Evolutionary conservation across 495 filamentous ascomycete species (phyloP).

Genomic region (Parachaetomium inaequale): DNA sequence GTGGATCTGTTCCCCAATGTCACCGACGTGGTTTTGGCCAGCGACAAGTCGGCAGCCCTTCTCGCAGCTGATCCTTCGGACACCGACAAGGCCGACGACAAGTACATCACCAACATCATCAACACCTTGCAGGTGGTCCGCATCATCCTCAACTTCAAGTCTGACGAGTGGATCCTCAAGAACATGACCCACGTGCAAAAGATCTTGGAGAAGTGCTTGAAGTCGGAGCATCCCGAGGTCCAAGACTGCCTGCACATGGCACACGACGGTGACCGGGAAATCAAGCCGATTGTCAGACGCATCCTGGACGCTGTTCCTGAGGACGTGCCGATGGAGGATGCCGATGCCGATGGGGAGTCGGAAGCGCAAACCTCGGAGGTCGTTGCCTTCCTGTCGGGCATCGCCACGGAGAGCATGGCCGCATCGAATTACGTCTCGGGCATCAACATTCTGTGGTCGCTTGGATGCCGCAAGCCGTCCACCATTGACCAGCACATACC

Average conservation of each 20-base stretch:
- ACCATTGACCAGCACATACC: slow-evolving; percentile 86
- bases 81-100: slow-evolving; percentile 81
- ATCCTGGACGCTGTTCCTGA: slow-evolving; percentile 90
- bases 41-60: slow-evolving; percentile 64
- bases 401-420: slow-evolving; percentile 78
- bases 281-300: slow-evolving; percentile 69
- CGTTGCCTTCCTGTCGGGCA: slow-evolving; percentile 70
- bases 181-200: slow-evolving; percentile 75
- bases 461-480: slow-evolving; percentile 76
- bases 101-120: slow-evolving; percentile 75
- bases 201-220: slow-evolving; percentile 83
- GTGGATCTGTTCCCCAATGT: slow-evolving; percentile 86
- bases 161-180: slow-evolving; percentile 82
- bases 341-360: slow-evolving; percentile 76
- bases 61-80: slow-evolving; percentile 75
- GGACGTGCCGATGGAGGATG: slow-evolving; percentile 81
- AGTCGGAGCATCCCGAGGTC: slow-evolving; percentile 81
- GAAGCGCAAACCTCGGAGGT: slow-evolving; percentile 71
- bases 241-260: slow-evolving; percentile 82
- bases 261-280: slow-evolving; percentile 55
- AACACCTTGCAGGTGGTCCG: slow-evolving; percentile 89
- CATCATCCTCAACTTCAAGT: slow-evolving; percentile 78
- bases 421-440: slow-evolving; percentile 76
- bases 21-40: slow-evolving; percentile 75
- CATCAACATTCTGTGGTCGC: slow-evolving; percentile 85